Evolutionary conservation across 2,329 filamentous ascomycete genomes (phyloP).

Genomic region (Metarhizium humberi): DNA sequence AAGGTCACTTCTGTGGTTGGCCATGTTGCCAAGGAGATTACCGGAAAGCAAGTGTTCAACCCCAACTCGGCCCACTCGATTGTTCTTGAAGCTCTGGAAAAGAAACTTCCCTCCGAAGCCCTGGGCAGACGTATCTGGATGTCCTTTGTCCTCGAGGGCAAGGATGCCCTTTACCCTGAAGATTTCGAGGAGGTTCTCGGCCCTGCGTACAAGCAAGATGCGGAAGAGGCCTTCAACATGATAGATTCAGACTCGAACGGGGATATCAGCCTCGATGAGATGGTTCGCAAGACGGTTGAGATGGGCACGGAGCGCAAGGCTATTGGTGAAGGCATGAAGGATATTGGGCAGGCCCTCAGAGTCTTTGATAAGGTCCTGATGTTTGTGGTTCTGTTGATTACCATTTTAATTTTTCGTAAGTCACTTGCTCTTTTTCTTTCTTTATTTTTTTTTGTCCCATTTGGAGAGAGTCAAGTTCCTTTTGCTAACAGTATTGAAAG

Average conservation of each 20-base stretch:
- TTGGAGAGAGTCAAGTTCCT: background rate
- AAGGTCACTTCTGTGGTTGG: slow-evolving; percentile 91
- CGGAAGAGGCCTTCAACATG: slow-evolving; percentile 73
- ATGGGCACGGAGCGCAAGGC: slow-evolving; percentile 80
- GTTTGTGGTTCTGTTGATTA: slow-evolving; percentile 69
- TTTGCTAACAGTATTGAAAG: slow-evolving; percentile 23
- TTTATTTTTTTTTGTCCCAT: too few species aligned
- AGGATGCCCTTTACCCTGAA: slow-evolving; percentile 66
- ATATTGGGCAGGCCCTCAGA: slow-evolving; percentile 88
- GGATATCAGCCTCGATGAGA: slow-evolving; percentile 91
- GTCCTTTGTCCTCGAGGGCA: slow-evolving; percentile 90
- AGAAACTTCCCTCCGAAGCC: slow-evolving; percentile 76
- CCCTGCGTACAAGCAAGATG: slow-evolving; percentile 60
- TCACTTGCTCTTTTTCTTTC: slow-evolving; percentile 9
- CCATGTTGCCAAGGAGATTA: slow-evolving; percentile 88
- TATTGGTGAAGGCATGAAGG: slow-evolving; percentile 88
- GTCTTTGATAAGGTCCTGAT: slow-evolving; percentile 83
- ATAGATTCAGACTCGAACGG: slow-evolving; percentile 86
- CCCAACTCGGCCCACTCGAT: slow-evolving; percentile 83
- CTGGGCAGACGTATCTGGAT: slow-evolving; percentile 93
- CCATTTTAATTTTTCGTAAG: slow-evolving; percentile 73
- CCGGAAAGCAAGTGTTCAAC: slow-evolving; percentile 92
- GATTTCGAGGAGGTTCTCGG: slow-evolving; percentile 87
- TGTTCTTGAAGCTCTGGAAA: slow-evolving; percentile 81
- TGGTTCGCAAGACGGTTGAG: slow-evolving; percentile 79